These are phyloP conservation scores for Boletus pseudo-olivaceus DNA, from an alignment of 768 basidiomycete species.

Conservation along the genomic window DNA sequence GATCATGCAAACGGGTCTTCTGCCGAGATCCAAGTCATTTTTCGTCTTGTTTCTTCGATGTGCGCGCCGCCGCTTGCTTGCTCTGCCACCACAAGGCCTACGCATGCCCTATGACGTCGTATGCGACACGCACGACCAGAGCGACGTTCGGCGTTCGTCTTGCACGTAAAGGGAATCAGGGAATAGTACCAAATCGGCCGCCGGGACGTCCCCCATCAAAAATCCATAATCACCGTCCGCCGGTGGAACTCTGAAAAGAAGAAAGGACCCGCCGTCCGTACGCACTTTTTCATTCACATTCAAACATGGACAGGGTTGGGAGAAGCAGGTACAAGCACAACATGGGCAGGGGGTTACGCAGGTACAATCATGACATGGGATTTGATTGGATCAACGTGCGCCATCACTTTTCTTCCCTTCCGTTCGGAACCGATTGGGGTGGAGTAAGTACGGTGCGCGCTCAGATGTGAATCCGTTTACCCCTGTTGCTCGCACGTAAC, in stretches of 20 bases:
- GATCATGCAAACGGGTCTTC: background rate
- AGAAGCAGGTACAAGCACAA: background rate
- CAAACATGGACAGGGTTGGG: background rate
- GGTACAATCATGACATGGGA: conserved; percentile 1
- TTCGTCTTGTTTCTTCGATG: background rate
- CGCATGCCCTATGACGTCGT: conserved; percentile 24
- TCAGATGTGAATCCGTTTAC: conserved; percentile 1
- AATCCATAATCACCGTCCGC: conserved; percentile 7
- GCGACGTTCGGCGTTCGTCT: background rate
- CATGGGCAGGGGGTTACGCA: background rate
- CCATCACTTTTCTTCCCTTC: conserved; percentile 5
- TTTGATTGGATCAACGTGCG: conserved; percentile 12
- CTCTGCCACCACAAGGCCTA: conserved; percentile 17
- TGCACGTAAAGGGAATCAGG: conserved; percentile 22
- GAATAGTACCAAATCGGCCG: conserved; percentile 3
- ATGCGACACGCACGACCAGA: conserved; percentile 5
- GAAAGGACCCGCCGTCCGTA: background rate
- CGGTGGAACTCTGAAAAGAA: conserved; percentile 1
- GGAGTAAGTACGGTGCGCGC: background rate
- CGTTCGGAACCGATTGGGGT: conserved; percentile 15
- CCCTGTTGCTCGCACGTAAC: conserved; percentile 8
- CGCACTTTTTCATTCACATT: conserved; percentile 7
- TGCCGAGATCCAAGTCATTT: background rate
- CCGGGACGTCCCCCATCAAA: conserved; percentile 10
- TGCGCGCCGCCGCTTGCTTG: conserved; percentile 6